Conservation (phyloP, 1,284 basidiomycete genomes). For the Porodaedalea pini region DNA sequence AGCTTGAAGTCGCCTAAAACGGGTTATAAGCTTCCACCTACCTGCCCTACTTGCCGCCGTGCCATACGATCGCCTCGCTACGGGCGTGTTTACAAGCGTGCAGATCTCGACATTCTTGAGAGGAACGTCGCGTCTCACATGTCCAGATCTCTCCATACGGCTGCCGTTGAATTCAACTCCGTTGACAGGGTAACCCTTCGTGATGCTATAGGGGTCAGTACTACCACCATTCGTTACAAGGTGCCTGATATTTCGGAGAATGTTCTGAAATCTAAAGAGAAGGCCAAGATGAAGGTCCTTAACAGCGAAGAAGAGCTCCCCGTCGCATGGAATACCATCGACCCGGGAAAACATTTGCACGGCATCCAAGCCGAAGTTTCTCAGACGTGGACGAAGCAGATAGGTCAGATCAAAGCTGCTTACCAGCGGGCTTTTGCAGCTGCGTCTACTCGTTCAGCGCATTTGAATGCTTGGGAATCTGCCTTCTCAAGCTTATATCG, state of each 20-base stretch:
- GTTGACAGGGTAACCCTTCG: not conserved
- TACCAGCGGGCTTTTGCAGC: slow-evolving; percentile 38
- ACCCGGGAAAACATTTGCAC: slow-evolving; percentile 28
- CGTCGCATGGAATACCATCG: slow-evolving; percentile 21
- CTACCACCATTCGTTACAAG: not conserved
- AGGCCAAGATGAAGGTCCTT: slow-evolving; percentile 9
- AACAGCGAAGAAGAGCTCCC: slow-evolving; percentile 18
- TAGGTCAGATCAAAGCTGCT: slow-evolving; percentile 30
- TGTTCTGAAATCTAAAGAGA: not conserved
- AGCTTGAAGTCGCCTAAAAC: slow-evolving; percentile 39
- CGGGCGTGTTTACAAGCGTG: slow-evolving; percentile 58
- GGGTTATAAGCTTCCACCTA: slow-evolving; percentile 43
- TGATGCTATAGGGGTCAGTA: not conserved
- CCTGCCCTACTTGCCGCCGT: slow-evolving; percentile 53
- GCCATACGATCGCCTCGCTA: slow-evolving; percentile 53
- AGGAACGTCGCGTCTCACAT: slow-evolving; percentile 54
- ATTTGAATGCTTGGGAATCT: slow-evolving; percentile 50
- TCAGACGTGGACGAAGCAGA: slow-evolving; percentile 36
- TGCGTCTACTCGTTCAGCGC: slow-evolving; percentile 43
- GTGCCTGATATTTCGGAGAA: not conserved
- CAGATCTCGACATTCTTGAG: slow-evolving; percentile 59
- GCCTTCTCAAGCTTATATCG: slow-evolving; percentile 47
- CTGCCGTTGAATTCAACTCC: not conserved
- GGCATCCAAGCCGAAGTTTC: slow-evolving; percentile 31
- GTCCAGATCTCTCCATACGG: slow-evolving; percentile 37